Percentiles rank a stretch among this genome's conserved stretches.
phyloP scores from a whole-genome alignment of 176 grass and related monocot genomes.

The Tuctoria greenei region DNA sequence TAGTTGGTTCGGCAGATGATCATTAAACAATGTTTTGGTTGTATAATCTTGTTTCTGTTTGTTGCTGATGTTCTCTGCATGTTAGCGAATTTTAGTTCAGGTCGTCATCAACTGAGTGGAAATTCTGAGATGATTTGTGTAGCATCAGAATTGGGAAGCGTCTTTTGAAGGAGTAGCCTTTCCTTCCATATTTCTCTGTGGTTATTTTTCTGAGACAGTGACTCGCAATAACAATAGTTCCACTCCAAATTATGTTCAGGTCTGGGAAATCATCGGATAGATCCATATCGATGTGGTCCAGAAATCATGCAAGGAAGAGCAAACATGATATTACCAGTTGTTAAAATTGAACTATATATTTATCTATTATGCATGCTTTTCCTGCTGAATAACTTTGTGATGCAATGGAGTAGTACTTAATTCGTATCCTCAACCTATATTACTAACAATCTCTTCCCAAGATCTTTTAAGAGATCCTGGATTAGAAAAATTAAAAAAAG shows the following conservation, averaged over 20 bases:
- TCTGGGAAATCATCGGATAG: background rate
- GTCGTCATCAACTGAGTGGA: conserved; percentile 29
- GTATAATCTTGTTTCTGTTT: conserved; percentile 45
- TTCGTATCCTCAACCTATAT: background rate
- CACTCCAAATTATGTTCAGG: conserved; percentile 1
- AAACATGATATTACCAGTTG: background rate
- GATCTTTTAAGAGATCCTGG: background rate
- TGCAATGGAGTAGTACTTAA: background rate
- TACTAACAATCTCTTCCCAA: background rate
- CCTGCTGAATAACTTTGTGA: background rate
- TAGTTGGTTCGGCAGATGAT: conserved; percentile 39
- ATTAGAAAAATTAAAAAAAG: background rate
- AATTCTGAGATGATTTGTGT: conserved; percentile 40
- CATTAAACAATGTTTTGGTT: conserved; percentile 42
- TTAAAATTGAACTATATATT: background rate
- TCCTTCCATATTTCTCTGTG: background rate
- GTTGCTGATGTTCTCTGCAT: conserved; percentile 29
- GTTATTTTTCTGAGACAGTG: background rate
- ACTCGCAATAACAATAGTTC: conserved; percentile 4
- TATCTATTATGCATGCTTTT: background rate
- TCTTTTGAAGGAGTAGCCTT: background rate
- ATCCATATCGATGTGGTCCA: background rate
- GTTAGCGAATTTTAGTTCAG: conserved; percentile 52
- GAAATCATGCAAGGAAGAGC: background rate
- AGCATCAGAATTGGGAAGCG: background rate